Evolutionary conservation across 176 grass and related monocot genomes (phyloP).

Genomic region (Pontederia paniculata): DNA sequence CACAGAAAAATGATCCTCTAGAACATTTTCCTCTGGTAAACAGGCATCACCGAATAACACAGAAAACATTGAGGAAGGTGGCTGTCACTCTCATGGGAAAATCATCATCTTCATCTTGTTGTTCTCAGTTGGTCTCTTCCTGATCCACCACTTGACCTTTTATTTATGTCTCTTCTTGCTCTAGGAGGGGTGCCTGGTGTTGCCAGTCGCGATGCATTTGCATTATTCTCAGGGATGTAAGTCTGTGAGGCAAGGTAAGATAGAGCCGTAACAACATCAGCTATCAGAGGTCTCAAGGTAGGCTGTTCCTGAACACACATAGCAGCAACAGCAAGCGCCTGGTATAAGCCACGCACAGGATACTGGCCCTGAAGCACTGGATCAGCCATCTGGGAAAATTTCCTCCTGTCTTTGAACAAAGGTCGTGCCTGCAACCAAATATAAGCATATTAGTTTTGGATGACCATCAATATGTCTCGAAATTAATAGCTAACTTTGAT

Average conservation of each 20-base stretch:
- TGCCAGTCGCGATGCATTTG: not conserved
- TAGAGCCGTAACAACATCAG: conserved; percentile 72
- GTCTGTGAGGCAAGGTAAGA: conserved; percentile 60
- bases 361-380: conserved; percentile 55
- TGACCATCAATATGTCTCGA: not conserved
- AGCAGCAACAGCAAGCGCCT: conserved; percentile 68
- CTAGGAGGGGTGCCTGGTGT: conserved; percentile 19
- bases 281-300: conserved; percentile 59
- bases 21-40: too few relatives aligned
- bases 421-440: conserved; percentile 48
- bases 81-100: too few relatives aligned
- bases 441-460: not conserved
- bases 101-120: too few relatives aligned
- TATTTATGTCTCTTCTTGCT: conserved; percentile 3
- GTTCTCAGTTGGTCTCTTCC: not conserved
- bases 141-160: not conserved
- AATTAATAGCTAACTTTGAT: too few relatives aligned
- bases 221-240: conserved; percentile 32
- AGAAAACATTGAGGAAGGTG: too few relatives aligned
- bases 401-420: conserved; percentile 84
- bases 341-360: conserved; percentile 54
- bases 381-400: conserved; percentile 68
- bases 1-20: too few relatives aligned
- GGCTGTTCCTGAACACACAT: conserved; percentile 93
- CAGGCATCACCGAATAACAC: too few relatives aligned